These are phyloP conservation scores for Rubia yunnanensis DNA, from an alignment of 257 asterid genomes.

Conservation along the genomic window DNA sequence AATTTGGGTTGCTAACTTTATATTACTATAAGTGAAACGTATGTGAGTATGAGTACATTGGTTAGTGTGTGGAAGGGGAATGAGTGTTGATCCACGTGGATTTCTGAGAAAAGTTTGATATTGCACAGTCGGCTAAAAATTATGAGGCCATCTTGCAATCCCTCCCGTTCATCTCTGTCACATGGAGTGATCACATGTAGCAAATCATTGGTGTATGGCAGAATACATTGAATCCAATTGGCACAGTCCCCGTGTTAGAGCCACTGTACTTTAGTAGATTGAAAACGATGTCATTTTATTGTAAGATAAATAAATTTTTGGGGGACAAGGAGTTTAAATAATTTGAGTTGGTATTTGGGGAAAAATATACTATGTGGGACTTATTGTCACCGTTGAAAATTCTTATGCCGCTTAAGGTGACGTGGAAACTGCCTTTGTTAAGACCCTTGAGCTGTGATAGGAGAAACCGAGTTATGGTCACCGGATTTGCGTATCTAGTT, in stretches of 20 bases:
- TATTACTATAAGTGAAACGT: no score
- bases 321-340: constrained; percentile 45
- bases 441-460: constrained; percentile 51
- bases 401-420: constrained; percentile 15
- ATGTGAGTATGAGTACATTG: constrained; percentile 86
- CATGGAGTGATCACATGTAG: constrained; percentile 60
- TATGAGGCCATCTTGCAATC: constrained; percentile 52
- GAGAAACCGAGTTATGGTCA: constrained; percentile 48
- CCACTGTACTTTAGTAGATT: constrained; percentile 15
- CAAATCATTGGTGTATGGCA: constrained; percentile 88
- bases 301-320: constrained; percentile 11
- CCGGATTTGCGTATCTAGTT: constrained; percentile 86
- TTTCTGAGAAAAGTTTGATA: constrained; percentile 83
- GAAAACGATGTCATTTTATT: constrained; percentile 13
- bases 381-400: constrained; percentile 25
- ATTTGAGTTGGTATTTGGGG: constrained; percentile 59
- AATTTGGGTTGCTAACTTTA: no score
- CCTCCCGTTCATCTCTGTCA: constrained; percentile 65
- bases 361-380: constrained; percentile 17
- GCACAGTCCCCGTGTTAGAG: constrained; percentile 50
- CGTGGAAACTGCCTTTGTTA: constrained; percentile 67
- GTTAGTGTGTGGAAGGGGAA: constrained; percentile 54
- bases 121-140: constrained; percentile 65
- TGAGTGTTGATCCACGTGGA: no score
- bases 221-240: no score